Evolutionary conservation across 2,329 filamentous ascomycete species (phyloP).

Genomic region (Penicillium occitanis): DNA sequence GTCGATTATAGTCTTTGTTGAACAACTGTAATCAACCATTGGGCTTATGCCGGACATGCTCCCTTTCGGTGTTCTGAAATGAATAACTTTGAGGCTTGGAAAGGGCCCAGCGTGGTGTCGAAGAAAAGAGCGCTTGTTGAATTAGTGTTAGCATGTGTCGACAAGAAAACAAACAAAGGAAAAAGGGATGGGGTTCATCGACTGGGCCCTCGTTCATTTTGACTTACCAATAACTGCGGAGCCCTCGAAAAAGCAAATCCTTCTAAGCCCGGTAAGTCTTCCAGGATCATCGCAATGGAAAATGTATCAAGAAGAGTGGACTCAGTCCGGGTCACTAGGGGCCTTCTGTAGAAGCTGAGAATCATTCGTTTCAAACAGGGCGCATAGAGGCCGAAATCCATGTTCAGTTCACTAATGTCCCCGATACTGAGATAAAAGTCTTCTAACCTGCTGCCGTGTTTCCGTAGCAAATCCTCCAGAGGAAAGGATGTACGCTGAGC

Average conservation of each 20-base stretch:
- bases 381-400: not conserved
- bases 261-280: not conserved
- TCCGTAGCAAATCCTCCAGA: not conserved
- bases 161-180: not conserved
- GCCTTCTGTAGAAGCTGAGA: not conserved
- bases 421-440: not conserved
- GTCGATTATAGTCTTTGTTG: not conserved
- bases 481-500: not conserved
- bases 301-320: not conserved
- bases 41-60: not conserved
- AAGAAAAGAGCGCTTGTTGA: not conserved
- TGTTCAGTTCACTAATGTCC: no score
- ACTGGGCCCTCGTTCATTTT: not conserved
- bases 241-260: not conserved
- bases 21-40: not conserved
- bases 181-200: not conserved
- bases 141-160: not conserved
- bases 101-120: not conserved
- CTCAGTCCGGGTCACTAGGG: not conserved
- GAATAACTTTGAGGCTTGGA: not conserved
- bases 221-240: not conserved
- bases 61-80: not conserved
- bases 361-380: not conserved
- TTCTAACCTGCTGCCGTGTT: not conserved
- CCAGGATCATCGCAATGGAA: not conserved